Conservation (phyloP, 108 stramenopile genomes). For the Parietichytrium sp. region DNA sequence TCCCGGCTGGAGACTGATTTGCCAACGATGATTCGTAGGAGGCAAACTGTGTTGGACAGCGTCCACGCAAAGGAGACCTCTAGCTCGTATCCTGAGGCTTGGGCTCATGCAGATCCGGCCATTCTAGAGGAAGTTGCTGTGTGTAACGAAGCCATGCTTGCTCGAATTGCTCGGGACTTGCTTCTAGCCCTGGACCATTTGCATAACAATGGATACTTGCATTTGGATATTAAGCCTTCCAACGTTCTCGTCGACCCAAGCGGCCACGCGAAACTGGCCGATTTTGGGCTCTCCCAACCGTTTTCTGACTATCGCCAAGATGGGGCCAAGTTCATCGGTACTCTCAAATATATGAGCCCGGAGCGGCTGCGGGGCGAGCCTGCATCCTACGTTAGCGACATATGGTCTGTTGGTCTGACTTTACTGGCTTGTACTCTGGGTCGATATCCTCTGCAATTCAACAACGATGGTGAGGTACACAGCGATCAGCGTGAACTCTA, state of each 20-base stretch:
- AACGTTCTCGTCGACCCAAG: neutral
- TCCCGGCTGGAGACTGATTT: too few relatives aligned
- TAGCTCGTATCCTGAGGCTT: too few relatives aligned
- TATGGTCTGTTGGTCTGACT: slow-evolving; percentile 33
- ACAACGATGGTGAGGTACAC: neutral
- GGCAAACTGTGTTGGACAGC: too few relatives aligned
- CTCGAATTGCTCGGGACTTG: neutral
- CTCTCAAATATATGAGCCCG: slow-evolving; percentile 33
- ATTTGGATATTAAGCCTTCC: slow-evolving; percentile 15
- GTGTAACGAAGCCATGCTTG: neutral
- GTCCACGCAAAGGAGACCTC: too few relatives aligned
- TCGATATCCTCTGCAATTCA: neutral
- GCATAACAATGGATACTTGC: neutral
- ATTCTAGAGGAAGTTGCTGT: neutral
- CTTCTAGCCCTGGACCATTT: neutral
- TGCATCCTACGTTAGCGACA: slow-evolving; percentile 23
- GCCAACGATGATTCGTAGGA: too few relatives aligned
- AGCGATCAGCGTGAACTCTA: neutral
- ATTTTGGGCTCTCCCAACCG: slow-evolving; percentile 1
- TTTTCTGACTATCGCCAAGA: neutral
- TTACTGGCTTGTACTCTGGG: neutral
- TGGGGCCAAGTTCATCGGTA: neutral
- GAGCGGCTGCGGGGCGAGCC: slow-evolving; percentile 18
- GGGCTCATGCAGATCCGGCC: too few relatives aligned
- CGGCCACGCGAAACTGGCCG: neutral